Percentiles rank a stretch among this genome's conserved stretches.
phyloP scores from a whole-genome alignment of 257 asterid genomes.

The Solanum sejunctum region DNA sequence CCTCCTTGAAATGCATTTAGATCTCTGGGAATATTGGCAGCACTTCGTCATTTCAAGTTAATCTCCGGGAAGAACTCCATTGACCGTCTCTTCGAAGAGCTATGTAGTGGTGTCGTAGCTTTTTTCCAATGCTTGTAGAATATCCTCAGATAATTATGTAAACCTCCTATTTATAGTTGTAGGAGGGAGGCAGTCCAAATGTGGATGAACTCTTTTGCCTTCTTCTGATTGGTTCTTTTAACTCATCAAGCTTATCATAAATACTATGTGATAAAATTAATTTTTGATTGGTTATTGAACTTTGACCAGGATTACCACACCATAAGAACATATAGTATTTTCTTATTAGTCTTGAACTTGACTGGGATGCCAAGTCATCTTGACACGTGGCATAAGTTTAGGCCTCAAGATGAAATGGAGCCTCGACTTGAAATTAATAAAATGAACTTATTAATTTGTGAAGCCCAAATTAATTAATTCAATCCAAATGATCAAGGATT shows the following conservation, averaged over 20 bases:
- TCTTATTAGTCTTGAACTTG: background rate
- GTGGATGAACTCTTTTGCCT: too few relatives aligned
- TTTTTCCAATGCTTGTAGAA: background rate
- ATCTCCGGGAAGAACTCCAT: too few relatives aligned
- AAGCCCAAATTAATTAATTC: background rate
- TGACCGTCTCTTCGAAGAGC: too few relatives aligned
- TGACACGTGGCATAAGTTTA: background rate
- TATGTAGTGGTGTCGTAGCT: background rate
- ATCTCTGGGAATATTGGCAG: too few relatives aligned
- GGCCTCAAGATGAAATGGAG: background rate
- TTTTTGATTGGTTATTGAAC: background rate
- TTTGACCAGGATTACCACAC: background rate
- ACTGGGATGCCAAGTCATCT: background rate
- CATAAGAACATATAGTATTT: background rate
- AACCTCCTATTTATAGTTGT: too few relatives aligned
- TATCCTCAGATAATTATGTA: background rate
- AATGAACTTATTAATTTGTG: background rate
- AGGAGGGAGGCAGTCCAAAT: too few relatives aligned
- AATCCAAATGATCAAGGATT: background rate
- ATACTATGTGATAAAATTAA: background rate
- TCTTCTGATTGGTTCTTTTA: too few relatives aligned
- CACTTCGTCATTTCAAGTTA: too few relatives aligned
- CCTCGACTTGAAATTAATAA: too few relatives aligned
- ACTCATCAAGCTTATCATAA: too few relatives aligned
- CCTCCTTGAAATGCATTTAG: too few relatives aligned